Base-by-base conservation (phyloP, 495 filamentous ascomycete species). In the Penicillium mononematosum region DNA sequence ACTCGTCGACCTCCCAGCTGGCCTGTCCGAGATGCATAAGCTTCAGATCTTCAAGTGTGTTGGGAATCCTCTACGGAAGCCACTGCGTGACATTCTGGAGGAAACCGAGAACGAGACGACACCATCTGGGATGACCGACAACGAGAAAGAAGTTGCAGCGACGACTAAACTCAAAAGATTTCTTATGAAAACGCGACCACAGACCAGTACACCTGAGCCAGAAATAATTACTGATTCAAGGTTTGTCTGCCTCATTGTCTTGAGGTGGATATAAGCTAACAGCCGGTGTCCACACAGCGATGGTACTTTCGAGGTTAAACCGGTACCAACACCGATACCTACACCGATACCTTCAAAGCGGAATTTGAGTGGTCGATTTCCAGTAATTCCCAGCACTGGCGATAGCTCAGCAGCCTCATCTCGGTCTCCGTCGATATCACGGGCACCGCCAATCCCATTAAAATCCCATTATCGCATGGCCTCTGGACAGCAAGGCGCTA, bases 41-140 rank as follows among this genome's bases (percentile, higher is more conserved):
- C 79, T 98, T 24, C 88, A 90, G 56, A 88, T 94, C 60, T 74
- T 98, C 58, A 96, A 93, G 66, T 77, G 97, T 14, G 87, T 90
- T 42, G 90, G 89, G 34, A 97, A 97, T 63, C 90, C 91, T 14
- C 78, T 96, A 58, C 70, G 70, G 38, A 65, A 71, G 53, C 78
- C 80, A 39, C 60, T 83, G 29, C 73, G 75, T 31, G 68, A 66
- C 12, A 71, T 80, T 20, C 43, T 83, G 9, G 76, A 78, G 46
- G 62, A 63, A 32, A 72, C 74, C 12, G 78, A 79, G 31, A 60
- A 66, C 20, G 77, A 81, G 47, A 71, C 71, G 24, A 67, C 73
- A 4, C 68, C 74, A 1, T 73, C 74, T 10, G 64, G 69, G 5
- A 70, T 78, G 58, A 78, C 78, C 3, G 81, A 85, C 41, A 80